Evolutionary conservation across 1,284 basidiomycete genomes (phyloP).

Genomic region (Papiliotrema laurentii): DNA sequence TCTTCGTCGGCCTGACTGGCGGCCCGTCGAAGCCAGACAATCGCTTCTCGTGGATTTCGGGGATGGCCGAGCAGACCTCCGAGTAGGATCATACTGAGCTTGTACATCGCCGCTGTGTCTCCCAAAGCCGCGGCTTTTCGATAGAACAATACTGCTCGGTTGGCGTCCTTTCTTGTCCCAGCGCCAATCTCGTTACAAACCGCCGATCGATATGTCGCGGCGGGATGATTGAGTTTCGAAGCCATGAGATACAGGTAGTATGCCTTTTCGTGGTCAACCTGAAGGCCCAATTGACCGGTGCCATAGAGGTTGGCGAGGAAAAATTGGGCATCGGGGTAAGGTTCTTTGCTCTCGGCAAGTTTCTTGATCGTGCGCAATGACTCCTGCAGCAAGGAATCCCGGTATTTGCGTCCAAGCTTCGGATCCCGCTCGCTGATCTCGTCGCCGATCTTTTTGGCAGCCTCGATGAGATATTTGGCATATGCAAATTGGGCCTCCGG

Average conservation of each 20-base stretch:
- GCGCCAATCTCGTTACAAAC: conserved; percentile 99
- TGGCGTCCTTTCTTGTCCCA: conserved; percentile 84
- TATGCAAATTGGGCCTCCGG: conserved; percentile 98
- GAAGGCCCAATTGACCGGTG: conserved; percentile 86
- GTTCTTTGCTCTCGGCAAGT: conserved; percentile 57
- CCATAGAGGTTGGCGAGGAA: conserved; percentile 98
- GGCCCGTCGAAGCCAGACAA: conserved; percentile 90
- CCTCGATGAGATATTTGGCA: conserved; percentile 97
- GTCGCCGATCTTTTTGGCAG: conserved; percentile 90
- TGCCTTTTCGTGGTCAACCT: conserved; percentile 95
- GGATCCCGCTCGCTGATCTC: conserved; percentile 57
- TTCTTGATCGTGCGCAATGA: conserved; percentile 88
- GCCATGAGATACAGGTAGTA: conserved; percentile 98
- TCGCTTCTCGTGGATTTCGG: conserved; percentile 82
- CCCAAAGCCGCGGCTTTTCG: conserved; percentile 93
- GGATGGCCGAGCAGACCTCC: conserved; percentile 79
- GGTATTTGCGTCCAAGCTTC: conserved; percentile 66
- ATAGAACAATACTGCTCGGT: conserved; percentile 90
- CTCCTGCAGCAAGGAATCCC: conserved; percentile 81
- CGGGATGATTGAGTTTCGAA: conserved; percentile 92
- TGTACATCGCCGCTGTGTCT: conserved; percentile 99
- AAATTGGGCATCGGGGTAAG: conserved; percentile 97
- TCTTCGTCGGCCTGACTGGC: conserved; percentile 97
- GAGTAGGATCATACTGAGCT: conserved; percentile 91
- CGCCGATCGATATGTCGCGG: conserved; percentile 93